phyloP scores from a whole-genome alignment of 768 basidiomycete genomes.

The Phlegmacium glaucopus region DNA sequence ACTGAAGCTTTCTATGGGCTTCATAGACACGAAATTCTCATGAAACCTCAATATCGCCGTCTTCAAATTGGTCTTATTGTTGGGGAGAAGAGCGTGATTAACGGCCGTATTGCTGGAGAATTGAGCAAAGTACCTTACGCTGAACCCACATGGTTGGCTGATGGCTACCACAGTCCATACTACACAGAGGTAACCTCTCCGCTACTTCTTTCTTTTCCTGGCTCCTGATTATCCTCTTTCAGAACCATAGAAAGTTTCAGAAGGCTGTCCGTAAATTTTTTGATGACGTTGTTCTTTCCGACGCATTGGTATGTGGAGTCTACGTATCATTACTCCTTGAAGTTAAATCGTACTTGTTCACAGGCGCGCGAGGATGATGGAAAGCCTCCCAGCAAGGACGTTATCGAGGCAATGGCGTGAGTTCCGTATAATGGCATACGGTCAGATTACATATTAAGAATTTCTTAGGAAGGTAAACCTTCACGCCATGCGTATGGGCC shows the following conservation, averaged over 20 bases:
- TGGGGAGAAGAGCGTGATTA: slow-evolving; percentile 62
- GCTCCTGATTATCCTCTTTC: slow-evolving; percentile 6
- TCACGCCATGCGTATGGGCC: slow-evolving; percentile 92
- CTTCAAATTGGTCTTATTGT: slow-evolving; percentile 73
- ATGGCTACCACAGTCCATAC: slow-evolving; percentile 71
- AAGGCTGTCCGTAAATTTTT: slow-evolving; percentile 65
- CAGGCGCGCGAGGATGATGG: slow-evolving; percentile 78
- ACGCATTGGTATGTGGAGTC: slow-evolving; percentile 35
- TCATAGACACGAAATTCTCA: slow-evolving; percentile 85
- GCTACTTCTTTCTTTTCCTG: slow-evolving; percentile 19
- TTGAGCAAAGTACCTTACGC: slow-evolving; percentile 84
- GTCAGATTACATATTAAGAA: background rate
- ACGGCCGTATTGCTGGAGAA: slow-evolving; percentile 55
- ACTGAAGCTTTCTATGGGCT: slow-evolving; percentile 91
- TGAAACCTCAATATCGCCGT: slow-evolving; percentile 71
- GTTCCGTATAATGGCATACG: slow-evolving; percentile 12
- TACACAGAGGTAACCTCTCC: slow-evolving; percentile 63
- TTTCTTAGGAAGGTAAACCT: slow-evolving; percentile 56
- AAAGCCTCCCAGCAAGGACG: slow-evolving; percentile 76
- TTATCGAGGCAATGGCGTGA: slow-evolving; percentile 75
- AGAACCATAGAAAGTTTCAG: slow-evolving; percentile 65
- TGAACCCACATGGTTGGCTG: slow-evolving; percentile 77
- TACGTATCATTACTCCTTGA: background rate
- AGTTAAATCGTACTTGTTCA: slow-evolving; percentile 41
- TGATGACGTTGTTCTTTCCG: slow-evolving; percentile 66